A percentile compares a stretch with the other conserved stretches of the same genome.
phyloP scores from a whole-genome alignment of 805 yeast species.

The Candida lessepsii region DNA sequence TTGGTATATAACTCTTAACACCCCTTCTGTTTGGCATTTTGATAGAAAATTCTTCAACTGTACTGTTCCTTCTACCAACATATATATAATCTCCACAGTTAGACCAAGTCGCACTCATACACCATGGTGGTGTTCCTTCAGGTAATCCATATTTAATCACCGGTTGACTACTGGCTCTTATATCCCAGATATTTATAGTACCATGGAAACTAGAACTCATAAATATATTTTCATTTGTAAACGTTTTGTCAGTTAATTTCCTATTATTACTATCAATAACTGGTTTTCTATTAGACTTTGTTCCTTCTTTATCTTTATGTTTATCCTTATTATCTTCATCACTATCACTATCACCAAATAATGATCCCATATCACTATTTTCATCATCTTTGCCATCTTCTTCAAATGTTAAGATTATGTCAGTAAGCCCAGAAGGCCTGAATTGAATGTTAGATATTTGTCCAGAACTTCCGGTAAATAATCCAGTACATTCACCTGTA shows the following conservation, averaged over 20 bases:
- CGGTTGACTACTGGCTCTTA: slow-evolving; percentile 42
- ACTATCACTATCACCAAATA: slow-evolving; percentile 48
- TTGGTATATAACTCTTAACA: slow-evolving; percentile 27
- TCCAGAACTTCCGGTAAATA: slow-evolving; percentile 61
- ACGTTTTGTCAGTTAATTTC: slow-evolving; percentile 21
- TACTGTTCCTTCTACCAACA: slow-evolving; percentile 86
- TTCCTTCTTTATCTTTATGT: slow-evolving; percentile 15
- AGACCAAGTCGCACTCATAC: slow-evolving; percentile 87
- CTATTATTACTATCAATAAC: slow-evolving; percentile 11
- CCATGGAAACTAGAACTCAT: slow-evolving; percentile 86
- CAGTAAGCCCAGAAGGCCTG: slow-evolving; percentile 57
- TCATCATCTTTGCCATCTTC: slow-evolving; percentile 17
- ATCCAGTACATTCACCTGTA: slow-evolving; percentile 54
- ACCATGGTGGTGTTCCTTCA: slow-evolving; percentile 86
- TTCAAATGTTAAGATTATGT: slow-evolving; percentile 34
- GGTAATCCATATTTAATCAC: slow-evolving; percentile 56
- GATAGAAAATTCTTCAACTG: slow-evolving; percentile 73
- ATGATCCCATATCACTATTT: slow-evolving; percentile 43
- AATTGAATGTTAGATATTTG: slow-evolving; percentile 77
- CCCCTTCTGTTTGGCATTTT: slow-evolving; percentile 50
- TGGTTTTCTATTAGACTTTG: slow-evolving; percentile 8
- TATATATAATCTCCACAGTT: slow-evolving; percentile 73
- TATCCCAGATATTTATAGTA: slow-evolving; percentile 77
- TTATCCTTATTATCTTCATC: slow-evolving; percentile 18
- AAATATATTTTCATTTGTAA: slow-evolving; percentile 51